A percentile compares a stretch with the other conserved stretches of the same genome.
These are phyloP conservation scores for Colletotrichum graminicola DNA, from an alignment of 2,329 filamentous ascomycete species.

Conservation along the genomic window DNA sequence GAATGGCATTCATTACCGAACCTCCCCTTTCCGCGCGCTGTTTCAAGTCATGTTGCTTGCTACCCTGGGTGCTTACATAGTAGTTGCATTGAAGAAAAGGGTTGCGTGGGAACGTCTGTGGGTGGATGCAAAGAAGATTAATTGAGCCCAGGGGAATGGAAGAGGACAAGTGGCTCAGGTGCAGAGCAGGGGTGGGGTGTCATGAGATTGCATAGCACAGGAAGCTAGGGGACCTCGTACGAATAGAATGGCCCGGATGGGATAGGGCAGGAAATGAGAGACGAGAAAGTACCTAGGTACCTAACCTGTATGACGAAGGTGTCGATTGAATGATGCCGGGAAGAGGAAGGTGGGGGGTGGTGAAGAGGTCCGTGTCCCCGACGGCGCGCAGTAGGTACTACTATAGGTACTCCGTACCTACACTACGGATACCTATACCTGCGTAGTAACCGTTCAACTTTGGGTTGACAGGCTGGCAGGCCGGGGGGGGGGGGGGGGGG, in stretches of 20 bases:
- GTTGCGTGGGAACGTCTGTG: constrained; percentile 4
- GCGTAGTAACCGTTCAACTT: neutral
- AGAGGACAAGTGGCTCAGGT: neutral
- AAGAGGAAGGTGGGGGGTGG: neutral
- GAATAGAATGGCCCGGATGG: neutral
- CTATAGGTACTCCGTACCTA: too few species aligned
- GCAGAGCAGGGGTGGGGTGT: neutral
- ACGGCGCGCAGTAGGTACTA: too few species aligned
- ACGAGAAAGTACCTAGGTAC: too few species aligned
- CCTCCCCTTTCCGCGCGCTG: neutral
- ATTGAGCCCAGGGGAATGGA: constrained; percentile 13
- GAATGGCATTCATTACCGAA: constrained; percentile 12
- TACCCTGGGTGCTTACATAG: too few species aligned
- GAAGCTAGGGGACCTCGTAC: too few species aligned
- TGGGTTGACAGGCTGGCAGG: neutral
- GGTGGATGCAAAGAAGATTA: constrained; percentile 3
- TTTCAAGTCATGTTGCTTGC: neutral
- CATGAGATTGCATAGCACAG: neutral
- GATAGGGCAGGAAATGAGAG: constrained; percentile 7
- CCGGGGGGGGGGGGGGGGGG: too few species aligned
- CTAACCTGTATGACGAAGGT: neutral
- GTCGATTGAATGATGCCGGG: neutral
- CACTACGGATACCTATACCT: too few species aligned
- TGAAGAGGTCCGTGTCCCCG: neutral
- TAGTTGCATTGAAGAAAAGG: constrained; percentile 14